Conservation (phyloP, 2,329 filamentous ascomycete species). For the Verticillium alfalfae region DNA sequence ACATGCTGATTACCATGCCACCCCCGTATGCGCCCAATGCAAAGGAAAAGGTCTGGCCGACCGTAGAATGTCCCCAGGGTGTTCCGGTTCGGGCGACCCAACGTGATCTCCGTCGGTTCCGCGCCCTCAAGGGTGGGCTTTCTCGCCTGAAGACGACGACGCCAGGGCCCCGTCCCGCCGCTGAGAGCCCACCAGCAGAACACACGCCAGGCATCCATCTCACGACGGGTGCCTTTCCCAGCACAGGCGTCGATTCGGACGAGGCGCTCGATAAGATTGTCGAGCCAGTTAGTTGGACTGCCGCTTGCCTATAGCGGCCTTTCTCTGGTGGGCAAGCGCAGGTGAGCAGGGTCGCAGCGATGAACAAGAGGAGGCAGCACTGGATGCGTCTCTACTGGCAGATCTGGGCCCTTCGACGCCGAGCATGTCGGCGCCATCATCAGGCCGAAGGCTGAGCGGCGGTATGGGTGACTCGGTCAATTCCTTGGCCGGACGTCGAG, state of each 20-base stretch:
- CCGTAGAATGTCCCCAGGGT: conserved; percentile 61
- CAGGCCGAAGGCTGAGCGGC: conserved; percentile 4
- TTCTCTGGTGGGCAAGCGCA: conserved; percentile 88
- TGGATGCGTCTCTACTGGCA: conserved; percentile 50
- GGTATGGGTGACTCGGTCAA: conserved; percentile 36
- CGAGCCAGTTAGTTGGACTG: conserved; percentile 63
- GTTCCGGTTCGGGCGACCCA: conserved; percentile 77
- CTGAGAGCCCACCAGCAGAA: background rate
- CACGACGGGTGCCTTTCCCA: conserved; percentile 9
- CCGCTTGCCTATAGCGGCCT: conserved; percentile 72
- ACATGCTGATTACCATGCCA: conserved; percentile 81
- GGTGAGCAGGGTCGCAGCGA: conserved; percentile 64
- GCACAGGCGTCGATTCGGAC: conserved; percentile 28
- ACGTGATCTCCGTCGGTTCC: conserved; percentile 78
- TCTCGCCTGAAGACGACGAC: conserved; percentile 31
- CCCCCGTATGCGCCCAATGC: conserved; percentile 52
- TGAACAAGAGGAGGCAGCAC: conserved; percentile 51
- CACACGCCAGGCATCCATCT: conserved; percentile 7
- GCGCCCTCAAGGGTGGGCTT: conserved; percentile 60
- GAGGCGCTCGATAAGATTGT: conserved; percentile 50
- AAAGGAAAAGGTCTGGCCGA: conserved; percentile 66
- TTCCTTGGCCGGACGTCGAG: conserved; percentile 33
- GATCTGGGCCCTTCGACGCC: conserved; percentile 32
- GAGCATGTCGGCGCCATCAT: conserved; percentile 3
- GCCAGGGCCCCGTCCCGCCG: background rate